Base-by-base conservation (phyloP, 2,329 filamentous ascomycete genomes). In the Tolypocladium endophyticum region DNA sequence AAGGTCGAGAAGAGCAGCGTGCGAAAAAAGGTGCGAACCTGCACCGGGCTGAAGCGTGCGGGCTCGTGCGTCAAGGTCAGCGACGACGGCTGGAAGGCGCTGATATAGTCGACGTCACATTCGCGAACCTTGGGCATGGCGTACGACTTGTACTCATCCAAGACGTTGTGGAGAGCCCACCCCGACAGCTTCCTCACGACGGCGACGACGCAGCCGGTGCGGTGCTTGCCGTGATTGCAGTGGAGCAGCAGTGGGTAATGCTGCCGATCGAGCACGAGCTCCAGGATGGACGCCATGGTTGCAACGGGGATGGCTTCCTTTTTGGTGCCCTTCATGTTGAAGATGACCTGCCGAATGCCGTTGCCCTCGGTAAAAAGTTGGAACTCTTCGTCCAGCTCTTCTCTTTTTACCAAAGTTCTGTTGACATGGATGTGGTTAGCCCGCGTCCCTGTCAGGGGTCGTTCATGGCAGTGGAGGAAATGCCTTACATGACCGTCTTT, bases 191-290 rank as follows among this genome's bases (percentile, higher is more conserved):
- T 90, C 63, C 92, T 86, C 63, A 95, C 81, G 60, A 89, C 86
- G 23, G 86, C 92, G 56, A 92, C 82, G n/a, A 94, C 87, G 69
- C 92, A 96, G 28, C 92, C 92, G 23, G 92, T 96, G 60, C 92
- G 88, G 70, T 97, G 92, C 81, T 90, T 94, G 70, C 92, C 92
- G 66, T 96, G 92, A 70, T 96, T 97, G 80, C 92, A 97, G 73
- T 97, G 92, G 55, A 97, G 82, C 45, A 96, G 79, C 14, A 97
- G 74, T 0, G 92, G 92, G 64, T 94, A 86, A 63, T 95, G 91
- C 39, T 79, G 74, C 56, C 81, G 81, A 68, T 95, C 83, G 58
- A 93, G 79, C 47, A 93, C 81, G 50, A 93, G 76, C 16, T 82
- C 77, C 30, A 96, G 79, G 54, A 93, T 90, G 9, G 83, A 77